These are phyloP conservation scores for Auricularia sp. DNA, from an alignment of 768 basidiomycete species.

Conservation along the genomic window DNA sequence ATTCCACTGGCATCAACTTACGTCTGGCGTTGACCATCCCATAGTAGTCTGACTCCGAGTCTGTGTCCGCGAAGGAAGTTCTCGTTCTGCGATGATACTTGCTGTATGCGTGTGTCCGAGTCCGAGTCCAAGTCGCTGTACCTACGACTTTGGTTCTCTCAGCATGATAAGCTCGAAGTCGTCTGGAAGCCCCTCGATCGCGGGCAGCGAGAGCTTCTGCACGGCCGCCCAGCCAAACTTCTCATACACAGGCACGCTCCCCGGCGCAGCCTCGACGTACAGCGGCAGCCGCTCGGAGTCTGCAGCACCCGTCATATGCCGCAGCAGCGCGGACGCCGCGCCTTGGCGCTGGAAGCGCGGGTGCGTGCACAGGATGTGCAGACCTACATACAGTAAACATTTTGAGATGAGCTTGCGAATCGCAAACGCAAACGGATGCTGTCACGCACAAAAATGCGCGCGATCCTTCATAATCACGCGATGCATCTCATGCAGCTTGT, in stretches of 20 bases:
- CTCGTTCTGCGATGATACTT: too few species aligned
- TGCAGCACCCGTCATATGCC: background rate
- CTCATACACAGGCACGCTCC: background rate
- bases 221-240: background rate
- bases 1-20: too few species aligned
- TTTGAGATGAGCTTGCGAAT: background rate
- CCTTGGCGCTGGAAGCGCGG: background rate
- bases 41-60: too few species aligned
- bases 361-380: background rate
- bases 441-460: background rate
- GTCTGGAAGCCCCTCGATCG: too few species aligned
- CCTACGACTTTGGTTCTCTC: too few species aligned
- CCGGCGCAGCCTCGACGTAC: background rate
- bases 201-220: background rate
- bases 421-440: background rate
- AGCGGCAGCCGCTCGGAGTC: background rate
- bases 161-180: too few species aligned
- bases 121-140: too few species aligned
- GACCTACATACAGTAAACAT: background rate
- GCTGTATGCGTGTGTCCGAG: too few species aligned
- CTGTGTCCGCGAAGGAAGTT: too few species aligned
- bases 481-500: background rate
- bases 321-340: background rate
- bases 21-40: too few species aligned
- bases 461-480: background rate